Percentiles rank a stretch among this genome's conserved stretches.
Conservation (phyloP, 2,329 filamentous ascomycete species). For the Fusarium albidum region DNA sequence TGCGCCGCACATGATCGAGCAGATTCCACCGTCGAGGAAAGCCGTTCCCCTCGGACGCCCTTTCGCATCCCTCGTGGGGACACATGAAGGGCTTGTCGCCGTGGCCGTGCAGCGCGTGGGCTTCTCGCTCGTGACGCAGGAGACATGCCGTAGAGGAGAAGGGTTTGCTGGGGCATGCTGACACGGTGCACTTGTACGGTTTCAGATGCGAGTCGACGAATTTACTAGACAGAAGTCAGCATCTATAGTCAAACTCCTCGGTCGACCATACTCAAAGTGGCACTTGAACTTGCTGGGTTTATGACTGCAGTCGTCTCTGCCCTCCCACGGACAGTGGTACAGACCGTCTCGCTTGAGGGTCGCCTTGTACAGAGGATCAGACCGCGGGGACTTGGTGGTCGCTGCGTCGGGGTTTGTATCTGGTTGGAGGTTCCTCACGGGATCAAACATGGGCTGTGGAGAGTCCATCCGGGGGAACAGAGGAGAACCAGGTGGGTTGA, state of each 20-base stretch:
- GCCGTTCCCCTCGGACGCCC: slow-evolving; percentile 80
- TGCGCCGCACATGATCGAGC: no score
- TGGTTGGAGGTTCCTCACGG: no score
- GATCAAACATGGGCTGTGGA: no score
- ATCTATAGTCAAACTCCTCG: no score
- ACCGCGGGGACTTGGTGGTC: no score
- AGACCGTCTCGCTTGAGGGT: slow-evolving; percentile 67
- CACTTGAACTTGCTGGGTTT: slow-evolving; percentile 95
- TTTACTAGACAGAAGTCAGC: slow-evolving; percentile 68
- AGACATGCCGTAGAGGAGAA: slow-evolving; percentile 96
- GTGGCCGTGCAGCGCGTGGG: slow-evolving; percentile 92
- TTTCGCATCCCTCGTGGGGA: slow-evolving; percentile 85
- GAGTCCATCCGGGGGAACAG: no score
- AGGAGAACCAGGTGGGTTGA: no score
- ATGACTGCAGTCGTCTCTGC: slow-evolving; percentile 77
- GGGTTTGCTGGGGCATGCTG: slow-evolving; percentile 80
- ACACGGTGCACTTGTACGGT: slow-evolving; percentile 91
- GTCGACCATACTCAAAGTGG: slow-evolving; percentile 98
- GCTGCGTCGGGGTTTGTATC: no score
- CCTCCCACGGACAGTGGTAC: slow-evolving; percentile 91
- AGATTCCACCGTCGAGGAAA: slow-evolving; percentile 96
- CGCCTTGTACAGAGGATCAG: no score
- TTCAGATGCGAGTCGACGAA: slow-evolving; percentile 95
- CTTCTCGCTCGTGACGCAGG: slow-evolving; percentile 92
- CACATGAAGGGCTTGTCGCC: slow-evolving; percentile 91